A percentile compares a stretch with the other conserved stretches of the same genome.
phyloP scores from a whole-genome alignment of 139 green algal species.

The Picochlorum costavermella region DNA sequence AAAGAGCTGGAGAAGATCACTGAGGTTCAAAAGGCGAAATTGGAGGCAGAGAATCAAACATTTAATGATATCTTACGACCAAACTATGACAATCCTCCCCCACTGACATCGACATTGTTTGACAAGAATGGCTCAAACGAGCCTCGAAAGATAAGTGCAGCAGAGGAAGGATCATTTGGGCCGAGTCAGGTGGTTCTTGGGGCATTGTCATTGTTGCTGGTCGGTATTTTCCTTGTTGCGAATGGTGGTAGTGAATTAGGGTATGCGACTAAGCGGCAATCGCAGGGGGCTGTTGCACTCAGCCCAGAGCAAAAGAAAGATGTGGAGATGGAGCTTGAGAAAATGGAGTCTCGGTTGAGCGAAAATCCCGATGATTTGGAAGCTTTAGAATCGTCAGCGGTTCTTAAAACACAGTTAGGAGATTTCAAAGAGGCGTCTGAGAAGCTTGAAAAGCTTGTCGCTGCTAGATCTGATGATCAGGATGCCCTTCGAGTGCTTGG shows the following conservation, averaged over 20 bases:
- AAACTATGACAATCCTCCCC: constrained; percentile 26
- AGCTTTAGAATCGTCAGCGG: constrained; percentile 23
- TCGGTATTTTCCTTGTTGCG: constrained; percentile 23
- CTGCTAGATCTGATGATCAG: constrained; percentile 9
- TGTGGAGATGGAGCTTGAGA: constrained; percentile 17
- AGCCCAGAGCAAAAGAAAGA: constrained; percentile 11
- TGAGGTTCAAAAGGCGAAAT: constrained; percentile 10
- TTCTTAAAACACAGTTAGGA: constrained; percentile 21
- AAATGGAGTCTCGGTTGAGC: constrained; percentile 7
- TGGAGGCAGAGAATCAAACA: background rate
- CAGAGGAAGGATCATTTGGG: constrained; percentile 12
- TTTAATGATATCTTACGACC: constrained; percentile 3
- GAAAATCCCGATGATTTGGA: constrained; percentile 1
- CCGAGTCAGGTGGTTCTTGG: constrained; percentile 20
- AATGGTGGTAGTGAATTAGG: constrained; percentile 17
- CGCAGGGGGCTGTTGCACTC: background rate
- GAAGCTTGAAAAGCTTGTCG: constrained; percentile 19
- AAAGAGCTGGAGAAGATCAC: constrained; percentile 12
- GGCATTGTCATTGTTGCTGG: constrained; percentile 15
- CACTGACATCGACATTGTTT: constrained; percentile 19
- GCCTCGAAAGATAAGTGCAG: background rate
- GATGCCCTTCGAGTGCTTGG: constrained; percentile 32
- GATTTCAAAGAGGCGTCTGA: constrained; percentile 10
- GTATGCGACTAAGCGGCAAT: background rate
- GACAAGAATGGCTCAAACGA: background rate